phyloP scores from a whole-genome alignment of 139 green algal species.

The Monoraphidium neglectum region DNA sequence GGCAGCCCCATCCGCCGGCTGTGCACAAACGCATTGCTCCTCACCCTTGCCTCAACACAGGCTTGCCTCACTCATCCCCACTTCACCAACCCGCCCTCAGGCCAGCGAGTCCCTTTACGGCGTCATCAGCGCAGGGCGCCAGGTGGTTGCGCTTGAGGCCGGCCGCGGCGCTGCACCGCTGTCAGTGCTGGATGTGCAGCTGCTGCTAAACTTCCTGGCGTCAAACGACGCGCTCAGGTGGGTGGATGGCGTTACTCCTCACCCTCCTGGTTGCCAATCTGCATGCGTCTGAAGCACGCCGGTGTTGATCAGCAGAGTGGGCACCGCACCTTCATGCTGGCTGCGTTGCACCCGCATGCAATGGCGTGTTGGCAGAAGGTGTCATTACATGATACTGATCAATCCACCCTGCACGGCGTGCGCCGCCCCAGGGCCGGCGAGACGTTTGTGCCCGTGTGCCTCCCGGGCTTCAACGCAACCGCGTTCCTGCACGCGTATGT shows the following conservation, averaged over 20 bases:
- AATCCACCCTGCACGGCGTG: not conserved
- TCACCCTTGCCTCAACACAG: not conserved
- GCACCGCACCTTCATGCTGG: no score
- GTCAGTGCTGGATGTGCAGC: conserved; percentile 71
- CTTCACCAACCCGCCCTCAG: no score
- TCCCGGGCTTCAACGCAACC: conserved; percentile 77
- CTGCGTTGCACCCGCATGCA: not conserved
- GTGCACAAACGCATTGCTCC: no score
- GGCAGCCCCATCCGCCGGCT: no score
- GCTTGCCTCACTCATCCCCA: not conserved
- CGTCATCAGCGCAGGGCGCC: conserved; percentile 37
- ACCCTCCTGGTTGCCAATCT: no score
- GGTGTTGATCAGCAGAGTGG: no score
- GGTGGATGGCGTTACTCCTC: not conserved
- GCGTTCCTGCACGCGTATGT: conserved; percentile 88
- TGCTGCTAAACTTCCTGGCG: conserved; percentile 70
- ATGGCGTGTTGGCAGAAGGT: not conserved
- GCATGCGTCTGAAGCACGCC: no score
- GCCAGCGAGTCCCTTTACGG: conserved; percentile 42
- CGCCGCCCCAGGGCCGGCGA: not conserved
- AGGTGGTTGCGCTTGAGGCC: conserved; percentile 33
- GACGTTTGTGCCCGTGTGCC: conserved; percentile 79
- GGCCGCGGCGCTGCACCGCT: conserved; percentile 31
- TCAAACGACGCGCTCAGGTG: conserved; percentile 37
- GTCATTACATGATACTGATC: not conserved